These are phyloP conservation scores for Haplosporangium sp. DNA, from an alignment of 371 early-diverging fungal genomes.

Conservation along the genomic window DNA sequence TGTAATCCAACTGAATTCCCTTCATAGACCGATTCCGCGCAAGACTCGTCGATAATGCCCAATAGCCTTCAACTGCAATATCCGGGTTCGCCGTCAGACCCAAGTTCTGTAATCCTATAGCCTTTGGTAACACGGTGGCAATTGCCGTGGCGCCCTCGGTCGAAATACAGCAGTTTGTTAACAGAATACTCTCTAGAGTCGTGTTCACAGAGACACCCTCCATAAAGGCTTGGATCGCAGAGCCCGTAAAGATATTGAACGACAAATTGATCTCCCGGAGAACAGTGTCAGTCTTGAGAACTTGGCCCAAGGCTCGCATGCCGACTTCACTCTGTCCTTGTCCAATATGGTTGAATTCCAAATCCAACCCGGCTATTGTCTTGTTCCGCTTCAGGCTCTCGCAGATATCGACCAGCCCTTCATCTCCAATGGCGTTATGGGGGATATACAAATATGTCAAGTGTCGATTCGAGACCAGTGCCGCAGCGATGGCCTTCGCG, in stretches of 20 bases:
- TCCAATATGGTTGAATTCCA: conserved; percentile 53
- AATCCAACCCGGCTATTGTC: conserved; percentile 34
- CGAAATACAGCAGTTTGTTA: conserved; percentile 50
- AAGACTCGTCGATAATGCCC: conserved; percentile 40
- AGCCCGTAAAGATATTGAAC: conserved; percentile 31
- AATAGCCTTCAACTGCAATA: conserved; percentile 53
- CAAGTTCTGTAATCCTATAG: conserved; percentile 51
- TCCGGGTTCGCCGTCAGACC: conserved; percentile 42
- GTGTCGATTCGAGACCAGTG: conserved; percentile 30
- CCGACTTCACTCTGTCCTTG: conserved; percentile 27
- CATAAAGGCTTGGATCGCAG: conserved; percentile 34
- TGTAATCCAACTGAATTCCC: conserved; percentile 55
- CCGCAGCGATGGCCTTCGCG: conserved; percentile 25
- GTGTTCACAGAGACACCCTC: conserved; percentile 41
- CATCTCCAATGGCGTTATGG: conserved; percentile 55
- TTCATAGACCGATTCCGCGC: conserved; percentile 49
- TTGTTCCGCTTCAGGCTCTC: conserved; percentile 35
- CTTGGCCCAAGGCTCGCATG: conserved; percentile 33
- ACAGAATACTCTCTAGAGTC: conserved; percentile 50
- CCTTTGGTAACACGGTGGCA: conserved; percentile 31
- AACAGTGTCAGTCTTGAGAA: conserved; percentile 20
- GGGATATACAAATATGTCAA: conserved; percentile 51
- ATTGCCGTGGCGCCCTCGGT: conserved; percentile 47
- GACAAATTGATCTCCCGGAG: conserved; percentile 52
- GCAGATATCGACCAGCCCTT: conserved; percentile 39